A percentile compares a stretch with the other conserved stretches of the same genome.
Conservation (phyloP, 1,139 yeast species). For the Kazachstania sp. region DNA sequence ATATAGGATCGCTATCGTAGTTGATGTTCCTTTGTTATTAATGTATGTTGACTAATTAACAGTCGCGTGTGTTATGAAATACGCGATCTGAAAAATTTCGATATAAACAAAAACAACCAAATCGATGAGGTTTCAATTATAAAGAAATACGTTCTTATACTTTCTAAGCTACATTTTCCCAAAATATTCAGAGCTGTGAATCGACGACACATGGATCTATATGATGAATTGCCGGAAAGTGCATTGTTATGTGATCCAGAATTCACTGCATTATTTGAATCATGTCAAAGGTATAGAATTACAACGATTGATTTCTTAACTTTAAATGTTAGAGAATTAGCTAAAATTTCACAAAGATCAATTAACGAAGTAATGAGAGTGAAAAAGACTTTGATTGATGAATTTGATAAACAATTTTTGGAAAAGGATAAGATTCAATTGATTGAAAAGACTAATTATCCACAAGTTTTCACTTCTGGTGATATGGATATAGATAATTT, state of each 20-base stretch:
- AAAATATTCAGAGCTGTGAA: not conserved
- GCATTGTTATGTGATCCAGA: conserved; percentile 27
- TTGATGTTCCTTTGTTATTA: no score
- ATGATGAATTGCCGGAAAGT: conserved; percentile 33
- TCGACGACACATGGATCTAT: conserved; percentile 30
- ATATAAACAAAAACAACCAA: no score
- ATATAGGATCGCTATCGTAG: no score
- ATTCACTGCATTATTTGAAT: conserved; percentile 24
- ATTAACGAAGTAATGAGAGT: conserved; percentile 41
- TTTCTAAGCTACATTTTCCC: no score
- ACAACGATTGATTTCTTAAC: conserved; percentile 38
- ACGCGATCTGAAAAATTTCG: no score
- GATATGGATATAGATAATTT: conserved; percentile 45
- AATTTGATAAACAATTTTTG: conserved; percentile 18
- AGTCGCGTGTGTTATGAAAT: no score
- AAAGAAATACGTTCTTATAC: no score
- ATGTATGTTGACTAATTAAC: no score
- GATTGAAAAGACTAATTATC: conserved; percentile 4
- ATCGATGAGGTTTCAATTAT: no score
- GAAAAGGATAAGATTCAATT: conserved; percentile 10
- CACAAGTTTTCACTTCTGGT: conserved; percentile 47
- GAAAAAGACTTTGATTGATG: conserved; percentile 28
- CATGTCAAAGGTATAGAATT: conserved; percentile 27
- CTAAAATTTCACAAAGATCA: conserved; percentile 42
- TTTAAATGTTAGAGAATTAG: conserved; percentile 34